phyloP scores from a whole-genome alignment of 169 alveolate genomes.

The Plasmodium fragile region DNA sequence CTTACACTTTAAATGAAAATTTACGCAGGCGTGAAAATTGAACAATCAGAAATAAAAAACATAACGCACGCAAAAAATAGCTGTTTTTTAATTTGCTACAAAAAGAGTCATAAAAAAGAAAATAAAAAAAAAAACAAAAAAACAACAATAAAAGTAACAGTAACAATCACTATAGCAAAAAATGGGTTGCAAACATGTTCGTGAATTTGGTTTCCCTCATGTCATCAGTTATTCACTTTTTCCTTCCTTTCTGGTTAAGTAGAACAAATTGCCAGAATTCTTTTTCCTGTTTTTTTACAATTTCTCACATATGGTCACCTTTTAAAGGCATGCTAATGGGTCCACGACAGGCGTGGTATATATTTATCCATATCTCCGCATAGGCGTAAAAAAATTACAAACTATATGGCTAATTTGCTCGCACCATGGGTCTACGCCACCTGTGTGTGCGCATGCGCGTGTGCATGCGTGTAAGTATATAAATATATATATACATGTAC shows the following conservation, averaged over 20 bases:
- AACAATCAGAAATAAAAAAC: neutral
- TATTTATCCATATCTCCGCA: neutral
- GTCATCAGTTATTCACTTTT: neutral
- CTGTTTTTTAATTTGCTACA: neutral
- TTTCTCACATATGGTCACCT: neutral
- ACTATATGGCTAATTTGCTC: neutral
- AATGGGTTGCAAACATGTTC: neutral
- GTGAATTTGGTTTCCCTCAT: neutral
- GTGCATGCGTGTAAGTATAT: neutral
- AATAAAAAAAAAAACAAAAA: neutral
- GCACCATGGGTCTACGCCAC: neutral
- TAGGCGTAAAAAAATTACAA: neutral
- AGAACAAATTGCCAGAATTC: neutral
- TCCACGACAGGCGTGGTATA: neutral
- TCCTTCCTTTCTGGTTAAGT: neutral
- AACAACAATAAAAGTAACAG: neutral
- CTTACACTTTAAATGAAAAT: constrained; percentile 6
- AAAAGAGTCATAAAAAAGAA: neutral
- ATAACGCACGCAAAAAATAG: neutral
- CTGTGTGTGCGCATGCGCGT: neutral
- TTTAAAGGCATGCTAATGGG: neutral
- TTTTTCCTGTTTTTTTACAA: neutral
- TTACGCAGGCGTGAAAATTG: constrained; percentile 2
- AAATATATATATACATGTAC: neutral
- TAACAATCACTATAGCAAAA: neutral